Conservation (phyloP, 148 eudicot genomes). For the Chenopodium formosanum region DNA sequence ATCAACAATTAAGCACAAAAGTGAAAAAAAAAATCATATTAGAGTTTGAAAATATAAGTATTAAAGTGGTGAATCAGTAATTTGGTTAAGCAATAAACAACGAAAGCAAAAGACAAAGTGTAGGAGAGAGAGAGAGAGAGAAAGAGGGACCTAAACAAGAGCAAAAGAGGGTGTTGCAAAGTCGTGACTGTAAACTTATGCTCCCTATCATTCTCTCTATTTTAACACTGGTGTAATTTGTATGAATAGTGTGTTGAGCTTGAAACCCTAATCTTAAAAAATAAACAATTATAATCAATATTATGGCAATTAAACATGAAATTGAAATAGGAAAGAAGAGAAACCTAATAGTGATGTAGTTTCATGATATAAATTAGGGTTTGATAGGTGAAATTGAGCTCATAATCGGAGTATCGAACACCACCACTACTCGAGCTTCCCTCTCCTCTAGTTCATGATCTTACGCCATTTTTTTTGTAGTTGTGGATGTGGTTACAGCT, state of each 20-base stretch:
- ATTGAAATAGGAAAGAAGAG: neutral
- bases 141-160: slow-evolving; percentile 37
- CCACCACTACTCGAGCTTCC: slow-evolving; percentile 42
- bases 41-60: too few relatives aligned
- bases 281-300: neutral
- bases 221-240: neutral
- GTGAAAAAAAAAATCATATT: too few relatives aligned
- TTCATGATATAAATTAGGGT: slow-evolving; percentile 75
- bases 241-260: too few relatives aligned
- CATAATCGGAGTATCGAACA: slow-evolving; percentile 68
- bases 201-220: slow-evolving; percentile 20
- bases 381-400: slow-evolving; percentile 74
- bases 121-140: neutral
- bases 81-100: neutral
- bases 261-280: slow-evolving; percentile 25
- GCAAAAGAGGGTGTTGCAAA: slow-evolving; percentile 40
- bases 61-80: too few relatives aligned
- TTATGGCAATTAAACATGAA: neutral
- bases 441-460: slow-evolving; percentile 39
- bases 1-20: too few relatives aligned
- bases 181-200: slow-evolving; percentile 33
- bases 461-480: slow-evolving; percentile 28
- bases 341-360: slow-evolving; percentile 83
- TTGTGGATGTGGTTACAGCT: too few relatives aligned
- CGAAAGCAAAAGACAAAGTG: too few relatives aligned